These are phyloP conservation scores for Apiospora rasikravindrae DNA, from an alignment of 2,329 filamentous ascomycete genomes.

Conservation along the genomic window DNA sequence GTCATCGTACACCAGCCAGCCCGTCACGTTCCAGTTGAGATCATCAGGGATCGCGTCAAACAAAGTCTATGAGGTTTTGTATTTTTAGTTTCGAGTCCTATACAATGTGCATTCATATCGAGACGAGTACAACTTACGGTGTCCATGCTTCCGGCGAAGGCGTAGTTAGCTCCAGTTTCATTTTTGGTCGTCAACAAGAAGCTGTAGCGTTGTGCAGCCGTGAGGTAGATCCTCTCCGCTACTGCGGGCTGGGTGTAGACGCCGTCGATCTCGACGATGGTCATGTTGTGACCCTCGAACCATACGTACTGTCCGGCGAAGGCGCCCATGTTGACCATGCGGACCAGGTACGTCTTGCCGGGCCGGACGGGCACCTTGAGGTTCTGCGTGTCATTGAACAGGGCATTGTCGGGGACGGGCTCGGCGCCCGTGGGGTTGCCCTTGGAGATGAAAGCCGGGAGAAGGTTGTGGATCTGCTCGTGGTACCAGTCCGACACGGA, in stretches of 20 bases:
- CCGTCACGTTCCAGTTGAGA: constrained; percentile 72
- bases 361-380: constrained; percentile 64
- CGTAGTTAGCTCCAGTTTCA: constrained; percentile 65
- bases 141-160: constrained; percentile 74
- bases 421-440: constrained; percentile 63
- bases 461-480: constrained; percentile 54
- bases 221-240: constrained; percentile 68
- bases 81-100: neutral
- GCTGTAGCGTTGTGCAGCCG: constrained; percentile 70
- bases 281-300: constrained; percentile 71
- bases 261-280: constrained; percentile 75
- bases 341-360: constrained; percentile 74
- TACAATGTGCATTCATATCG: neutral
- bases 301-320: constrained; percentile 72
- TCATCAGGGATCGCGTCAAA: constrained; percentile 71
- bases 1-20: constrained; percentile 66
- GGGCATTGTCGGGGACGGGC: constrained; percentile 69
- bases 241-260: constrained; percentile 67
- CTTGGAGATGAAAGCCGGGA: constrained; percentile 56
- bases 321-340: constrained; percentile 74
- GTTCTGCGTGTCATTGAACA: constrained; percentile 74
- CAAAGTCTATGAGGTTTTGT: constrained; percentile 51
- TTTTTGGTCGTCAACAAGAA: constrained; percentile 69
- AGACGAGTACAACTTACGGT: constrained; percentile 48
- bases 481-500: constrained; percentile 78